Evolutionary conservation across 805 yeast species (phyloP).

Genomic region (Scheffersomyces ergatensis): DNA sequence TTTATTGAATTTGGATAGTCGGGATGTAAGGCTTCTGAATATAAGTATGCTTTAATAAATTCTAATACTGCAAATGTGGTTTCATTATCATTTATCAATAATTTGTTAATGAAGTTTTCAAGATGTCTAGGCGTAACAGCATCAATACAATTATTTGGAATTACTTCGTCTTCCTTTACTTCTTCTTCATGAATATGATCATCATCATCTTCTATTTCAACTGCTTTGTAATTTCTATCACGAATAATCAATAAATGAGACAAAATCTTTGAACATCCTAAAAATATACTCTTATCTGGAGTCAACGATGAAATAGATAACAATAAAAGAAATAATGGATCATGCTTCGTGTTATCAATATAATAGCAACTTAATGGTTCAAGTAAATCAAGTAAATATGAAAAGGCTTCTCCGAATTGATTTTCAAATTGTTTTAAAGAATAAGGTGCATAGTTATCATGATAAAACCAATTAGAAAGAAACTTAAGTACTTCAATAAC

Average conservation of each 20-base stretch:
- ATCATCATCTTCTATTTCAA: constrained; percentile 32
- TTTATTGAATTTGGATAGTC: constrained; percentile 23
- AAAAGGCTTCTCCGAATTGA: constrained; percentile 55
- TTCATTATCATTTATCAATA: constrained; percentile 70
- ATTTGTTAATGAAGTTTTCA: constrained; percentile 52
- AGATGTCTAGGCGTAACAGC: constrained; percentile 38
- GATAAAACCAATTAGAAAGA: constrained; percentile 32
- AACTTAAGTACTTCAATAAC: constrained; percentile 45
- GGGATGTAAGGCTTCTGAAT: constrained; percentile 52
- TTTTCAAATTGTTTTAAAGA: constrained; percentile 21
- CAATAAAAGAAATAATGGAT: constrained; percentile 60
- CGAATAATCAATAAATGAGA: constrained; percentile 65
- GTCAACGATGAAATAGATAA: constrained; percentile 48
- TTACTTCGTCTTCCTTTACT: constrained; percentile 2
- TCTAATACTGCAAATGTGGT: constrained; percentile 71
- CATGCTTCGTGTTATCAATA: constrained; percentile 70
- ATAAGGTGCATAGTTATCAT: constrained; percentile 11
- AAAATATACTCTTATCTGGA: constrained; percentile 66
- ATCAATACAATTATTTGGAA: constrained; percentile 38
- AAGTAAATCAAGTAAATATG: constrained; percentile 71
- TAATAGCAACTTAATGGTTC: constrained; percentile 83
- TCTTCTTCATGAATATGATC: constrained; percentile 10
- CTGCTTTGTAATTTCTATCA: constrained; percentile 18
- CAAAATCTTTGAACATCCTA: constrained; percentile 71
- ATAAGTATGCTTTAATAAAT: constrained; percentile 75